A percentile compares a stretch with the other conserved stretches of the same genome.
phyloP scores from a whole-genome alignment of 148 eudicot genomes.

The Salicornia ramosissima region DNA sequence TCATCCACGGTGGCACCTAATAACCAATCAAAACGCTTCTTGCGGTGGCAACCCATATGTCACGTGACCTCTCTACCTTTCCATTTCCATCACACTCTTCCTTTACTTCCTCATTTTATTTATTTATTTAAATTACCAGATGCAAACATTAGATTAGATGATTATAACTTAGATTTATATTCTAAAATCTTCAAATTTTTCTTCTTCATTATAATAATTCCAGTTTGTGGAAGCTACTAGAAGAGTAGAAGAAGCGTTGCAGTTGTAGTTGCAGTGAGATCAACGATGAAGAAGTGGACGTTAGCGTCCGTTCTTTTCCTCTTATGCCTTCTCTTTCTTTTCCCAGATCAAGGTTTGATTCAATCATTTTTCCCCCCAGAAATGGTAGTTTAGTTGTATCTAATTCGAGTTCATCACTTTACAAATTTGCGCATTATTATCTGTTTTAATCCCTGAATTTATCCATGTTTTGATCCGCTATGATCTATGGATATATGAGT shows the following conservation, averaged over 20 bases:
- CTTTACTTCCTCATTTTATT: conserved; percentile 3
- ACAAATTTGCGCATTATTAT: no score
- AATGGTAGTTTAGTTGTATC: no score
- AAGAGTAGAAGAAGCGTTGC: background rate
- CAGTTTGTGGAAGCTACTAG: conserved; percentile 22
- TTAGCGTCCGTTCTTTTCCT: conserved; percentile 62
- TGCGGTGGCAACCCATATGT: conserved; percentile 28
- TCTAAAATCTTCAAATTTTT: conserved; percentile 9
- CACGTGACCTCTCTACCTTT: conserved; percentile 25
- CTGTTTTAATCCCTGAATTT: no score
- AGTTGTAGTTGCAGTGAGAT: background rate
- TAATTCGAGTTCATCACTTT: no score
- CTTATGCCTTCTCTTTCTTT: conserved; percentile 66
- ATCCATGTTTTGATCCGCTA: no score
- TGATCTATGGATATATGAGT: no score
- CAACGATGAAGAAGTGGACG: conserved; percentile 89
- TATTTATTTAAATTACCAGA: background rate
- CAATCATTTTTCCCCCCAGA: no score
- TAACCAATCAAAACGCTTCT: conserved; percentile 32
- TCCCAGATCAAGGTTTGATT: conserved; percentile 86
- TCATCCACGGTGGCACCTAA: conserved; percentile 43
- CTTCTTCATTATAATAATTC: no score
- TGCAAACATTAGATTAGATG: background rate
- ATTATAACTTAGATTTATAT: background rate
- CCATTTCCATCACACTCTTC: background rate